phyloP scores from a whole-genome alignment of 331 rosid species.

The Rosa hybrid region DNA sequence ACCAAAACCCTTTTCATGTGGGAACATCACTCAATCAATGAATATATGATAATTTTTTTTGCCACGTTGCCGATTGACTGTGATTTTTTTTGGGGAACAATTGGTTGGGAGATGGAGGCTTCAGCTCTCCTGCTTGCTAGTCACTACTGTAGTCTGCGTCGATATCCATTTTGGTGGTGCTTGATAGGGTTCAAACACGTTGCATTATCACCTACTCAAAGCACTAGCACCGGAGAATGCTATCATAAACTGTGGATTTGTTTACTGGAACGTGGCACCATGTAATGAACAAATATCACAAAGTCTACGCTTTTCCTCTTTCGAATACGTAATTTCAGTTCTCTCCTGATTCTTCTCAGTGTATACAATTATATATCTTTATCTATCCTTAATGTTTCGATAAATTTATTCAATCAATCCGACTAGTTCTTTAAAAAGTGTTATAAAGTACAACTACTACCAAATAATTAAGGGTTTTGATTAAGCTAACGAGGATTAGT shows the following conservation, averaged over 20 bases:
- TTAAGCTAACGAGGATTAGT: not conserved
- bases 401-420: not conserved
- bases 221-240: not conserved
- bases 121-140: not conserved
- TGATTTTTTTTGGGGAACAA: not conserved
- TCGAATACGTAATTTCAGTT: no score
- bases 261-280: not conserved
- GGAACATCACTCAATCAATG: not conserved
- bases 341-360: not conserved
- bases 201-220: not conserved
- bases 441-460: not conserved
- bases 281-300: not conserved
- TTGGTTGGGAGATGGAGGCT: not conserved
- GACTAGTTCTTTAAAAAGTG: not conserved
- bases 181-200: not conserved
- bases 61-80: not conserved
- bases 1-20: not conserved
- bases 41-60: not conserved
- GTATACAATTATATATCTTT: not conserved
- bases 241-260: not conserved
- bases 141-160: no score
- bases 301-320: not conserved
- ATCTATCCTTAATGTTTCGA: no score
- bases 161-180: not conserved
- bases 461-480: not conserved